Conservation (phyloP, 805 yeast genomes). For the Starmerella vitae region DNA sequence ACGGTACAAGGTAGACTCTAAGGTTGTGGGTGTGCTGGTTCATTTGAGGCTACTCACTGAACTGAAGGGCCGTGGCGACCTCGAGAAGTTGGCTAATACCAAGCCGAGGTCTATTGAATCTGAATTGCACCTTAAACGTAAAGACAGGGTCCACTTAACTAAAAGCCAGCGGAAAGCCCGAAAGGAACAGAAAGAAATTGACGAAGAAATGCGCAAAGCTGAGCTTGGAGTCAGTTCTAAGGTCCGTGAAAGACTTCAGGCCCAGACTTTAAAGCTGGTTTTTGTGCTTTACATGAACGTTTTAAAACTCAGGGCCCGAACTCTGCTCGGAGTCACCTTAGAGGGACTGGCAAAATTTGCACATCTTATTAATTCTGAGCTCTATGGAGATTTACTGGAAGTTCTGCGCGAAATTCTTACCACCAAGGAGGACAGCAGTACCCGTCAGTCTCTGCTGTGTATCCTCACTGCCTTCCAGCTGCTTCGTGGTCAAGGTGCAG, state of each 20-base stretch:
- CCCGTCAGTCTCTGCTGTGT: conserved; percentile 64
- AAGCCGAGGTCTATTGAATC: conserved; percentile 25
- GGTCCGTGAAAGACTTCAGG: conserved; percentile 74
- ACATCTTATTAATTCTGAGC: conserved; percentile 80
- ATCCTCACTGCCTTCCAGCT: conserved; percentile 83
- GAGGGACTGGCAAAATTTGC: conserved; percentile 89
- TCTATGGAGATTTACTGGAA: conserved; percentile 83
- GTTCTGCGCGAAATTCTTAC: conserved; percentile 70
- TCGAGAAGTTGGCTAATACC: conserved; percentile 35
- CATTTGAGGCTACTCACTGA: conserved; percentile 38
- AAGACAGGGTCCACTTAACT: conserved; percentile 82
- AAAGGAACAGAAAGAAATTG: conserved; percentile 76
- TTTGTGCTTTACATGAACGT: conserved; percentile 66
- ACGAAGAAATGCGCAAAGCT: conserved; percentile 76
- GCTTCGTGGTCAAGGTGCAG: conserved; percentile 46
- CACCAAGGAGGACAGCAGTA: conserved; percentile 33
- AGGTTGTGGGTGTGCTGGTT: conserved; percentile 58
- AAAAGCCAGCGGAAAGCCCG: conserved; percentile 78
- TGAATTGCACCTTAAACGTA: conserved; percentile 50
- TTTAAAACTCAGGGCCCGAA: conserved; percentile 46
- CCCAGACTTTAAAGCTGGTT: conserved; percentile 62
- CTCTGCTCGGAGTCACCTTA: conserved; percentile 69
- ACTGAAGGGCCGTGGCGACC: conserved; percentile 26
- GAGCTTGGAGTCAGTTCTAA: conserved; percentile 78
- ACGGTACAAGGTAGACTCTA: conserved; percentile 69